Conservation (phyloP, 2,329 filamentous ascomycete genomes). For the Magnaporthales sp. region DNA sequence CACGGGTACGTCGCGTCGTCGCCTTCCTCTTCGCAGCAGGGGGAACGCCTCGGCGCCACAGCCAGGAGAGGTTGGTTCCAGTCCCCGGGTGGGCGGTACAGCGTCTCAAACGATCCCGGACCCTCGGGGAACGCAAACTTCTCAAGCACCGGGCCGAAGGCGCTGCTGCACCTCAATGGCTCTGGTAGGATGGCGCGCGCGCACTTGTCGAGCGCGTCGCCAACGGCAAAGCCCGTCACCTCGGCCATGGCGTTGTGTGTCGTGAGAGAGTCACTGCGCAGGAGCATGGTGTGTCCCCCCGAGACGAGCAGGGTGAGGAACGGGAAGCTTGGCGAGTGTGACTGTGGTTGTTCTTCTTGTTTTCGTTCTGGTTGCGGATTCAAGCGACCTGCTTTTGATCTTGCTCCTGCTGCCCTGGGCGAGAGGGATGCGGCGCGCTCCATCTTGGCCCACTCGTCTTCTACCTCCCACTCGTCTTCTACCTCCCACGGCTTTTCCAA, state of each 20-base stretch:
- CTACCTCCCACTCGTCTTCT: not conserved
- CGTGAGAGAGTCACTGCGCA: conserved; percentile 60
- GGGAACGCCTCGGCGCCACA: no score
- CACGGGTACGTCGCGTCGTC: conserved; percentile 50
- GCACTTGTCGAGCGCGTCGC: conserved; percentile 82
- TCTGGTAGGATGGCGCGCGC: conserved; percentile 67
- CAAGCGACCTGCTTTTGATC: not conserved
- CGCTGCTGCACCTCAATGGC: conserved; percentile 48
- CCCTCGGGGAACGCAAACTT: conserved; percentile 59
- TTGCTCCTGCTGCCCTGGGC: not conserved
- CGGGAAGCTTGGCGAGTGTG: conserved; percentile 54
- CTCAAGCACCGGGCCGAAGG: conserved; percentile 76
- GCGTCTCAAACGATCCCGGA: conserved; percentile 23
- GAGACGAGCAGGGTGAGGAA: conserved; percentile 86
- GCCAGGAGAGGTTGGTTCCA: no score
- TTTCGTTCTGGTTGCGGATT: not conserved
- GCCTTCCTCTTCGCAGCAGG: conserved; percentile 25
- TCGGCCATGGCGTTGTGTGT: conserved; percentile 66
- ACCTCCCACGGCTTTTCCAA: conserved; percentile 24
- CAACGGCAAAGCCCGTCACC: conserved; percentile 76
- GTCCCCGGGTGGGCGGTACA: not conserved
- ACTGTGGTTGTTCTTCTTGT: not conserved
- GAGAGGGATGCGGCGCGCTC: not conserved
- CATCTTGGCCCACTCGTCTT: not conserved
- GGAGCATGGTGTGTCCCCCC: conserved; percentile 83